Evolutionary conservation across 495 filamentous ascomycete species (phyloP).

Genomic region (Xylaria grammica): DNA sequence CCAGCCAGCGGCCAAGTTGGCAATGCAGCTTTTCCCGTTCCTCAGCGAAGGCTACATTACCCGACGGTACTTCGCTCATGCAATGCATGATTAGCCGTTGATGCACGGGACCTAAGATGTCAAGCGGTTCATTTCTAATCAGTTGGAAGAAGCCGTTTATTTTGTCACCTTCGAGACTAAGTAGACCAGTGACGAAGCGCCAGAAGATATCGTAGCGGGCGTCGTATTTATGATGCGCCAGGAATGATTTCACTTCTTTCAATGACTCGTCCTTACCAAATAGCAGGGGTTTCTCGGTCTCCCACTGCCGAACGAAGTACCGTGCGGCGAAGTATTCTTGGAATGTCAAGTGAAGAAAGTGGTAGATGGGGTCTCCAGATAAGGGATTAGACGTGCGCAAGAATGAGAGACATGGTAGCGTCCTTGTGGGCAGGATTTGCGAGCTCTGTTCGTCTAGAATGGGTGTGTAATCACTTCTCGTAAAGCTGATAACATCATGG

Average conservation of each 20-base stretch:
- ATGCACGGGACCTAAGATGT: slow-evolving; percentile 19
- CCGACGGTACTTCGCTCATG: background rate
- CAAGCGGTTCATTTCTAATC: slow-evolving; percentile 5
- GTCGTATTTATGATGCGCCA: slow-evolving; percentile 37
- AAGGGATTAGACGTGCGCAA: background rate
- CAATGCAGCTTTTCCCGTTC: too few relatives aligned
- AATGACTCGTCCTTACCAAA: background rate
- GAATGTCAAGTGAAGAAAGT: slow-evolving; percentile 46
- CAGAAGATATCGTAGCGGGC: slow-evolving; percentile 41
- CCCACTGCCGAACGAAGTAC: slow-evolving; percentile 37
- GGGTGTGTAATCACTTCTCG: background rate
- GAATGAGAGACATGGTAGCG: background rate
- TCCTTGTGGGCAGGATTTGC: background rate
- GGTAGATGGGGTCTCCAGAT: slow-evolving; percentile 25
- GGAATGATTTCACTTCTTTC: background rate
- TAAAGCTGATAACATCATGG: background rate
- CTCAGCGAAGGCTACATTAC: background rate
- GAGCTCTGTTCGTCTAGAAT: background rate
- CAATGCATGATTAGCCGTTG: slow-evolving; percentile 10
- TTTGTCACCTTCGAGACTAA: slow-evolving; percentile 17
- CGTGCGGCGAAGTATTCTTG: too few relatives aligned
- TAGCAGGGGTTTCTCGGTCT: background rate
- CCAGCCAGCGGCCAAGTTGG: too few relatives aligned
- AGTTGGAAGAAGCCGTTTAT: background rate
- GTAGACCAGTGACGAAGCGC: slow-evolving; percentile 43